A percentile compares a stretch with the other conserved stretches of the same genome.
Conservation (phyloP, 345 rosid species). For the Populus ilicifolia region DNA sequence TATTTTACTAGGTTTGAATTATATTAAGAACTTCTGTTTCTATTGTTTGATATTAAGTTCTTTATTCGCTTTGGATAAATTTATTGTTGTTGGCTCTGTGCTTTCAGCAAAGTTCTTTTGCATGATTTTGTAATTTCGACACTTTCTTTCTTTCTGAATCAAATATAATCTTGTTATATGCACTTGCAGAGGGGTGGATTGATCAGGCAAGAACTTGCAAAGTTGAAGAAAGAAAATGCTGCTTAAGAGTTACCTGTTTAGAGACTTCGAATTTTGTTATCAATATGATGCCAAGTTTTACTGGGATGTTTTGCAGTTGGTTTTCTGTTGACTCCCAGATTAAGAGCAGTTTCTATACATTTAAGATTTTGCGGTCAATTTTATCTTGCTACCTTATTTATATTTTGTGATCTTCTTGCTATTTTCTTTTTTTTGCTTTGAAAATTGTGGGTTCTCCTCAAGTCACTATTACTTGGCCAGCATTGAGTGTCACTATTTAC, state of each 20-base stretch:
- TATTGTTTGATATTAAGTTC: neutral
- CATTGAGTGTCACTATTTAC: neutral
- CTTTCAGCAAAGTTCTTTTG: neutral
- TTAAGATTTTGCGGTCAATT: constrained; percentile 14
- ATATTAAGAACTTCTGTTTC: neutral
- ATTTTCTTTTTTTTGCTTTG: neutral
- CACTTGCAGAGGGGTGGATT: constrained; percentile 58
- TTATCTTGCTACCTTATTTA: neutral
- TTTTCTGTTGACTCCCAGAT: constrained; percentile 3
- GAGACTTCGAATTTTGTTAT: constrained; percentile 9
- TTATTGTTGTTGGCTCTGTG: neutral
- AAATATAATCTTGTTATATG: neutral
- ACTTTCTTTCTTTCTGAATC: too few relatives aligned
- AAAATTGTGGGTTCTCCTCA: neutral
- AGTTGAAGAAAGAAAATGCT: constrained; percentile 48
- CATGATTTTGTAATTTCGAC: neutral
- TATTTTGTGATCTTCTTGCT: neutral
- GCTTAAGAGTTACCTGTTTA: constrained; percentile 17
- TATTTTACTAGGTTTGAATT: neutral
- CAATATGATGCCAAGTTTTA: neutral
- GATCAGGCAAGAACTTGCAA: constrained; percentile 62
- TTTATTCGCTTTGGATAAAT: neutral
- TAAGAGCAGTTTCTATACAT: neutral
- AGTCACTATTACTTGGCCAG: too few relatives aligned
- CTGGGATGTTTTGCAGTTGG: constrained; percentile 2